These are phyloP conservation scores for Funneliformis geosporum DNA, from an alignment of 192 early-diverging fungal genomes.

Conservation along the genomic window DNA sequence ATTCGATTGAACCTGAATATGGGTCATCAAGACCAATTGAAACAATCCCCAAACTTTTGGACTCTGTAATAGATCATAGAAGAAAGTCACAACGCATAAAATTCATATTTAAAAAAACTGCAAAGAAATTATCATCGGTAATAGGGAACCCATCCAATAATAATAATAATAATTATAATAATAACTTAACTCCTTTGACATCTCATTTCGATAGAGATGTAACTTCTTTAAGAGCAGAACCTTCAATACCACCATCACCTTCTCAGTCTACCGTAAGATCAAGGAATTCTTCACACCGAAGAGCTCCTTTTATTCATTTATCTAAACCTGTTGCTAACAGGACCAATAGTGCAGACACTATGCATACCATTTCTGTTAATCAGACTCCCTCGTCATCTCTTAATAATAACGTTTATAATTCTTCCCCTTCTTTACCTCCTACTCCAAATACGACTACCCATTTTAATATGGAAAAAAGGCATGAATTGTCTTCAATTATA, in stretches of 20 bases:
- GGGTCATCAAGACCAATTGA: background rate
- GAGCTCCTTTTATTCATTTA: background rate
- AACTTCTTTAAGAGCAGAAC: conserved; percentile 7
- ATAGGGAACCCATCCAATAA: background rate
- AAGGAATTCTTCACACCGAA: background rate
- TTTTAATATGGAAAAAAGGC: background rate
- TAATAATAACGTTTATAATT: conserved; percentile 1
- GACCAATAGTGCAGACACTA: conserved; percentile 20
- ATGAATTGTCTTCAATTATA: background rate
- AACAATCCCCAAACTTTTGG: background rate
- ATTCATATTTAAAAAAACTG: background rate
- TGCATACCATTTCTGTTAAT: background rate
- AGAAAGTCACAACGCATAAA: conserved; percentile 11
- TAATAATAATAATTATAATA: background rate
- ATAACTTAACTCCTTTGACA: background rate
- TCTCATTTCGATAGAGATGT: conserved; percentile 15
- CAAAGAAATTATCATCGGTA: background rate
- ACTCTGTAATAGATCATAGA: background rate
- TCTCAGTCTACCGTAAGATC: conserved; percentile 11
- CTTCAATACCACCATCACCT: conserved; percentile 16
- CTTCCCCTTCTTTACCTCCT: background rate
- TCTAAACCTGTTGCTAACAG: background rate
- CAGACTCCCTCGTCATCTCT: background rate
- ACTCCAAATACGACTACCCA: background rate
- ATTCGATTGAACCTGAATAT: background rate